Evolutionary conservation across 352 stramenopile genomes (phyloP).

Genomic region (Phytophthora pinifolia): DNA sequence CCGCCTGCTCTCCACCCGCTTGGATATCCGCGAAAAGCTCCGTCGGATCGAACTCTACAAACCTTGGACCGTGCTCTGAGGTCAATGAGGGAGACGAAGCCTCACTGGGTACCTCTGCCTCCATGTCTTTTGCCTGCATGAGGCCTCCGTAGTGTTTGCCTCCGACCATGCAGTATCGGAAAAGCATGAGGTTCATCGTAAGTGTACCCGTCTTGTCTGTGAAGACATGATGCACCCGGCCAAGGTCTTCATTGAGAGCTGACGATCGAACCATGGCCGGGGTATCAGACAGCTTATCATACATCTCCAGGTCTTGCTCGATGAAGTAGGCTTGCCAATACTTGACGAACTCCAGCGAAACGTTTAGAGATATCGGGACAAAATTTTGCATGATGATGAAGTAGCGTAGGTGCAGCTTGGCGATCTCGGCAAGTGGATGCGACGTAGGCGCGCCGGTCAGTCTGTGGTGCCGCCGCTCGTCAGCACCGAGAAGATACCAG

Average conservation of each 20-base stretch:
- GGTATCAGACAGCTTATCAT: slow-evolving; percentile 90
- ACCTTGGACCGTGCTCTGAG: slow-evolving; percentile 23
- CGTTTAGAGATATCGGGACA: slow-evolving; percentile 98
- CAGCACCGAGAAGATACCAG: slow-evolving; percentile 58
- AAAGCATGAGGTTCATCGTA: slow-evolving; percentile 96
- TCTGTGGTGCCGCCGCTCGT: slow-evolving; percentile 12
- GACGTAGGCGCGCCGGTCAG: slow-evolving; percentile 20
- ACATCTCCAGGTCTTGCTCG: slow-evolving; percentile 91
- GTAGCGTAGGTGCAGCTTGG: slow-evolving; percentile 90
- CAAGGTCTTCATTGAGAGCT: slow-evolving; percentile 92
- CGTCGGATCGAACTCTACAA: slow-evolving; percentile 72
- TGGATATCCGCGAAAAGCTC: slow-evolving; percentile 65
- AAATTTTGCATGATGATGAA: slow-evolving; percentile 98
- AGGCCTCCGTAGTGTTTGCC: slow-evolving; percentile 91
- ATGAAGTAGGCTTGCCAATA: slow-evolving; percentile 96
- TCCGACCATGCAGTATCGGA: slow-evolving; percentile 95
- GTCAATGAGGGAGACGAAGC: neutral
- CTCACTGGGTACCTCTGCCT: slow-evolving; percentile 19
- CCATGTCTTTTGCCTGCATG: slow-evolving; percentile 55
- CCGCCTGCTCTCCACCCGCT: slow-evolving; percentile 34
- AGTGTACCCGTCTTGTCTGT: slow-evolving; percentile 96
- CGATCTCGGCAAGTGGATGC: slow-evolving; percentile 55
- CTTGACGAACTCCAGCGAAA: slow-evolving; percentile 97
- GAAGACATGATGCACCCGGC: slow-evolving; percentile 91
- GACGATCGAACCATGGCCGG: slow-evolving; percentile 78